phyloP scores from a whole-genome alignment of 2,329 filamentous ascomycete genomes.

The Aspergillus luchuensis region DNA sequence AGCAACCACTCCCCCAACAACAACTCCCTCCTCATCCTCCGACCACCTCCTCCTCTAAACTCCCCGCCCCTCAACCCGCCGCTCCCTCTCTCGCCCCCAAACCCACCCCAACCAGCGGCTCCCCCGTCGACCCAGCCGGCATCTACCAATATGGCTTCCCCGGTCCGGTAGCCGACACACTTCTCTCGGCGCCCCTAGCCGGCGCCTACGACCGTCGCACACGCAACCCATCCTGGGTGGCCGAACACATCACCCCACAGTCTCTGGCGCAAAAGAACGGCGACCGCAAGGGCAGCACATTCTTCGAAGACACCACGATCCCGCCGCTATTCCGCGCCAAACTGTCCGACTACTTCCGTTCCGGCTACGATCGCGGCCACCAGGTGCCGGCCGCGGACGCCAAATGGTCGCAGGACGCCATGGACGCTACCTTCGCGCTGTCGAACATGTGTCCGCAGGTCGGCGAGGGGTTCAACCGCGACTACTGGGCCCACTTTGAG shows the following conservation, averaged over 20 bases:
- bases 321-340: constrained; percentile 86
- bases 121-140: constrained; percentile 71
- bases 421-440: constrained; percentile 92
- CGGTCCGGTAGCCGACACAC: constrained; percentile 81
- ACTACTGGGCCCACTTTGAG: constrained; percentile 99
- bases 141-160: constrained; percentile 89
- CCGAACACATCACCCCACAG: constrained; percentile 90
- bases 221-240: constrained; percentile 91
- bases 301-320: constrained; percentile 77
- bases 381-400: constrained; percentile 96
- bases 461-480: constrained; percentile 95
- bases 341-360: constrained; percentile 91
- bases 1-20: constrained; percentile 21
- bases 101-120: constrained; percentile 24
- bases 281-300: constrained; percentile 80
- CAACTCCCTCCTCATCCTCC: constrained; percentile 33
- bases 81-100: constrained; percentile 33
- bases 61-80: constrained; percentile 44
- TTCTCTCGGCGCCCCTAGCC: constrained; percentile 72
- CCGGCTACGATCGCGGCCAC: constrained; percentile 92
- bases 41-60: constrained; percentile 23
- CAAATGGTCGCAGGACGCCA: constrained; percentile 90
- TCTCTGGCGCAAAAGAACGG: constrained; percentile 74
- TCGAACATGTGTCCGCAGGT: constrained; percentile 99
- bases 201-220: constrained; percentile 88